Conservation (phyloP, 1,284 basidiomycete genomes). For the Cutaneotrichosporon spelunceum region DNA sequence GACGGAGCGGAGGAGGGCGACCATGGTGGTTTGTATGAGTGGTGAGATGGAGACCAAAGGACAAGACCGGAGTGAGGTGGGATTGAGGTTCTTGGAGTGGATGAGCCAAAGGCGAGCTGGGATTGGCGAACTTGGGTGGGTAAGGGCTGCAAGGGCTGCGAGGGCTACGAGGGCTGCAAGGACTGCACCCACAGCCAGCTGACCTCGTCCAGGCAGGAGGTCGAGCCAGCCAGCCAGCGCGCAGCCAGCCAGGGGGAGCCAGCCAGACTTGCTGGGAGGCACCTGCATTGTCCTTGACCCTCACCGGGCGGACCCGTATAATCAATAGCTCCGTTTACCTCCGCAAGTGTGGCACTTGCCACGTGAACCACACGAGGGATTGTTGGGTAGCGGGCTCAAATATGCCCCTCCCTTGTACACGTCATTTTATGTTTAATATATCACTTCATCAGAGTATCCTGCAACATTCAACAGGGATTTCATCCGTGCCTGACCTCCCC, state of each 20-base stretch:
- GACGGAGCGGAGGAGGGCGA: constrained; percentile 41
- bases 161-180: no score
- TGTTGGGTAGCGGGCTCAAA: neutral
- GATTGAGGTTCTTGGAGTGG: neutral
- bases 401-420: no score
- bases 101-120: constrained; percentile 11
- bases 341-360: constrained; percentile 6
- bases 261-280: no score
- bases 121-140: constrained; percentile 2
- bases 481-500: neutral
- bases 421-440: neutral
- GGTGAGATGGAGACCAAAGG: constrained; percentile 12
- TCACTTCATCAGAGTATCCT: neutral
- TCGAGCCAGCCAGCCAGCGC: no score
- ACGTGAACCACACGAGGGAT: neutral
- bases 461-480: no score
- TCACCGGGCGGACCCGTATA: neutral
- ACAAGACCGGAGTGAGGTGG: neutral
- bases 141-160: no score
- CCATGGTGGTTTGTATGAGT: constrained; percentile 30
- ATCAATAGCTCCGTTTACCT: constrained; percentile 2
- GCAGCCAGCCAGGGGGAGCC: no score
- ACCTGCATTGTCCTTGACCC: neutral
- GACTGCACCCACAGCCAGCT: neutral
- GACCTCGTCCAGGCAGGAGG: no score